Conservation (phyloP, 352 stramenopile genomes). For the Globisporangium sylvaticum region DNA sequence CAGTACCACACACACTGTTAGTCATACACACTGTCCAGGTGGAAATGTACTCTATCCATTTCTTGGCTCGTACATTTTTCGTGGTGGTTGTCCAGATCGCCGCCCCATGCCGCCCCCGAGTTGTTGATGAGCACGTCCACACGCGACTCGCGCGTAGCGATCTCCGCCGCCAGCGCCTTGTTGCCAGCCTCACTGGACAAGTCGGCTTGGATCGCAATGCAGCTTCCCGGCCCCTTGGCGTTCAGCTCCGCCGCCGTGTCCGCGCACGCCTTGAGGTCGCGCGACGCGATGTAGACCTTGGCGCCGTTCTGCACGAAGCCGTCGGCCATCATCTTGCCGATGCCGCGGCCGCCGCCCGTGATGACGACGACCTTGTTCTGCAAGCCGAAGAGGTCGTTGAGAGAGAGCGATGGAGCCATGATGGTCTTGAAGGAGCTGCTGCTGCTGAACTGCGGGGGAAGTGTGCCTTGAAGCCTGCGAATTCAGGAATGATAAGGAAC, state of each 20-base stretch:
- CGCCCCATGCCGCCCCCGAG: conserved; percentile 64
- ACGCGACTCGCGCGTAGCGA: conserved; percentile 66
- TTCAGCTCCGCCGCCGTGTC: conserved; percentile 64
- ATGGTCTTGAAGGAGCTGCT: too few species aligned
- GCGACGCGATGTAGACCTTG: conserved; percentile 91
- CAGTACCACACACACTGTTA: background rate
- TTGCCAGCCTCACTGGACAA: background rate
- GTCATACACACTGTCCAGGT: background rate
- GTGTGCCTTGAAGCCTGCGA: too few species aligned
- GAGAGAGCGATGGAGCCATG: background rate
- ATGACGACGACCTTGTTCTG: conserved; percentile 86
- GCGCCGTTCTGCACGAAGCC: conserved; percentile 90
- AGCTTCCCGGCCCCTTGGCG: conserved; percentile 52
- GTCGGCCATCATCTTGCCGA: conserved; percentile 95
- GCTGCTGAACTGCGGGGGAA: too few species aligned
- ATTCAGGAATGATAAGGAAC: too few species aligned
- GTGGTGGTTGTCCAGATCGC: background rate
- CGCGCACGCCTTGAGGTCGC: conserved; percentile 77
- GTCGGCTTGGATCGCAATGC: conserved; percentile 35
- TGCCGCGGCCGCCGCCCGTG: conserved; percentile 91
- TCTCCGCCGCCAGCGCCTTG: conserved; percentile 38
- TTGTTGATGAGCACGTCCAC: conserved; percentile 96
- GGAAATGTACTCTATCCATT: background rate
- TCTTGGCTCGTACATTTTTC: background rate
- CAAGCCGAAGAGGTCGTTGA: conserved; percentile 51